phyloP scores from a whole-genome alignment of 2,329 filamentous ascomycete species.

The Trichoderma brevicompactum region DNA sequence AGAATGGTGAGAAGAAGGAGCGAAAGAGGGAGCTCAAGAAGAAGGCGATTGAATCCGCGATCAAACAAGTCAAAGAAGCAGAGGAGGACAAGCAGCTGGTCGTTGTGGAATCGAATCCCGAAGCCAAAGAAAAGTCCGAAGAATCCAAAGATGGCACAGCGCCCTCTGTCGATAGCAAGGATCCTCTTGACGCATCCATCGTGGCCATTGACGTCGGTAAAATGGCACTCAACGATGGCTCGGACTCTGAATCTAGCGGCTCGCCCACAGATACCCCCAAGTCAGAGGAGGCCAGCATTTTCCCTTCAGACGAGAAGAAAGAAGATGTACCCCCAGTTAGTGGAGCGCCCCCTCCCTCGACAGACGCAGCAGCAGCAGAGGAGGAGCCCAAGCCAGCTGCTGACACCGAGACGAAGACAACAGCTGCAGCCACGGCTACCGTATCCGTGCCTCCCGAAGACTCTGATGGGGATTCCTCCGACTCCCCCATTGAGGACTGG shows the following conservation, averaged over 20 bases:
- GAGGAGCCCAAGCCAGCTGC: conserved; percentile 19
- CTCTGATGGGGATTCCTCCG: conserved; percentile 58
- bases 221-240: conserved; percentile 32
- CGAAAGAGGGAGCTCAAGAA: conserved; percentile 35
- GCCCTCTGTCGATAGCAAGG: conserved; percentile 10
- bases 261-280: conserved; percentile 43
- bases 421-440: background rate
- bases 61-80: background rate
- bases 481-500: conserved; percentile 63
- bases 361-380: conserved; percentile 28
- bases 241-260: conserved; percentile 38
- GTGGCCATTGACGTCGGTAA: conserved; percentile 33
- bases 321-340: conserved; percentile 42
- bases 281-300: conserved; percentile 37
- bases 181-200: conserved; percentile 31
- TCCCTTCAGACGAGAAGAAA: conserved; percentile 38
- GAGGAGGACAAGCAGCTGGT: conserved; percentile 32
- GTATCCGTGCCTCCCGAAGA: conserved; percentile 30
- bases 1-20: conserved; percentile 44
- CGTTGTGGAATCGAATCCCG: conserved; percentile 30
- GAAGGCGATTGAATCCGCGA: conserved; percentile 33
- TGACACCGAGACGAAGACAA: background rate
- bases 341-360: conserved; percentile 35
- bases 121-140: conserved; percentile 1
- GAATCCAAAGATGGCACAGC: background rate